These are phyloP conservation scores for Ogataea pignaliae DNA, from an alignment of 805 yeast species.

Conservation along the genomic window DNA sequence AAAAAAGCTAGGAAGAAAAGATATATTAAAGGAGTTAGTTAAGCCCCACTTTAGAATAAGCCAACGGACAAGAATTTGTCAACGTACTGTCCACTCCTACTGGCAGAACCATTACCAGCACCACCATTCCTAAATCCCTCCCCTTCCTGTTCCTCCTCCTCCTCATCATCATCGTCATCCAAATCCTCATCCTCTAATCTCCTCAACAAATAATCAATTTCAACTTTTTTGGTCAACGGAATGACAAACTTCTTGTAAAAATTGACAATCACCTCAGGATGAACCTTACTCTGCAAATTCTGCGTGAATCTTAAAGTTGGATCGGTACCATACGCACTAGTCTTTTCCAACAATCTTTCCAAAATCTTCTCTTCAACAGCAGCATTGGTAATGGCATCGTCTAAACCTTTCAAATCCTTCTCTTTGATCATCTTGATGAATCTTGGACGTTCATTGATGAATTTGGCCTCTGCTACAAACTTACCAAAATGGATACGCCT, in stretches of 20 bases:
- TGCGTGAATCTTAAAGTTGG: slow-evolving; percentile 74
- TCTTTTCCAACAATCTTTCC: slow-evolving; percentile 73
- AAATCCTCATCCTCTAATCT: slow-evolving; percentile 57
- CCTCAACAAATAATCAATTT: slow-evolving; percentile 83
- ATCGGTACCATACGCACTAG: slow-evolving; percentile 82
- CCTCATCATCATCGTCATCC: slow-evolving; percentile 26
- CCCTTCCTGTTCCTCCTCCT: slow-evolving; percentile 1
- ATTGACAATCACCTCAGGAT: slow-evolving; percentile 75
- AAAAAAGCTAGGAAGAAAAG: neutral
- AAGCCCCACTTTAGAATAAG: no score
- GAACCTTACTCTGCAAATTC: slow-evolving; percentile 64
- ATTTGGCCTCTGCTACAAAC: slow-evolving; percentile 96
- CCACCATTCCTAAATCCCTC: neutral
- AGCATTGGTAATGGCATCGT: slow-evolving; percentile 75
- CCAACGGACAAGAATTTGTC: slow-evolving; percentile 22
- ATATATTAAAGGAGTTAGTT: slow-evolving; percentile 1
- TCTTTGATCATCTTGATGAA: slow-evolving; percentile 63
- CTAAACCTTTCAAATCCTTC: slow-evolving; percentile 68
- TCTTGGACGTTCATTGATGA: slow-evolving; percentile 56
- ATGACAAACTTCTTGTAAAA: slow-evolving; percentile 86
- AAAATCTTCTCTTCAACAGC: slow-evolving; percentile 84
- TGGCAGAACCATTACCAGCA: slow-evolving; percentile 3
- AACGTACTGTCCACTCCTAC: slow-evolving; percentile 18
- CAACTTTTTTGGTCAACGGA: slow-evolving; percentile 93
- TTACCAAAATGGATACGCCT: slow-evolving; percentile 95